Base-by-base conservation (phyloP, 805 yeast species). In the Lachancea sp. region DNA sequence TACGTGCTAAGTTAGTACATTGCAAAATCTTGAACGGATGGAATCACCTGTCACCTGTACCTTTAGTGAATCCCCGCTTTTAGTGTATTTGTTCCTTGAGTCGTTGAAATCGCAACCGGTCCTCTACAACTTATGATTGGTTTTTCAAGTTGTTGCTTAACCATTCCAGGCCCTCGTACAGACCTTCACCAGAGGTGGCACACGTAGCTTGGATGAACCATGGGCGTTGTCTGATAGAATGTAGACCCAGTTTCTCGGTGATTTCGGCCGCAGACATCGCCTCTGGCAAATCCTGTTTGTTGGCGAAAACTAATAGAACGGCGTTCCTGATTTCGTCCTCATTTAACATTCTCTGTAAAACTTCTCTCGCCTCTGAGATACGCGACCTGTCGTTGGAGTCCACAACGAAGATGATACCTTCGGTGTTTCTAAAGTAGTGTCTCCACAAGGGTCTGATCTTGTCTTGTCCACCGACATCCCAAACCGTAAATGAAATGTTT, bases 401-500 rank as follows among this genome's bases (percentile, higher is more conserved):
- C 56, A 90, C 96, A 50, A 90, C 97, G 65, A 89, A 90, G 67
- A 90, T 89, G 64, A 90, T 86, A 74, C 97, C 97, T 71, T 90
- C 97, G 47, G 97, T 88, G 78, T 90, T 90, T 72, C 90, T 96
- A 85, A 81, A 90, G 69, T 90, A 90, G 72, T 90, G 95, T 79
- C 97, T 84, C 97, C 97, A 90, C 69, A 90, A 75, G 45, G 97
- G 96, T 74, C 97, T 85, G 63, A 90, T 90, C 73, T 89, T 89
- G 70, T 88, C 96, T 75, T 90, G 97, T 78, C 97, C 97, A 83
- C 97, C 97, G 57, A 89, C 96, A 78, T 90, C 97, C 97, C 97
- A 88, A 51, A 88, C 96, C 46, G 96, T 87, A 73, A 88, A 88
- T 32, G 95, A 83, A 68, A 88, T 86, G 80, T 88, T 88, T 74